Evolutionary conservation across 1,284 basidiomycete genomes (phyloP).

Genomic region (Tilletia setariae): DNA sequence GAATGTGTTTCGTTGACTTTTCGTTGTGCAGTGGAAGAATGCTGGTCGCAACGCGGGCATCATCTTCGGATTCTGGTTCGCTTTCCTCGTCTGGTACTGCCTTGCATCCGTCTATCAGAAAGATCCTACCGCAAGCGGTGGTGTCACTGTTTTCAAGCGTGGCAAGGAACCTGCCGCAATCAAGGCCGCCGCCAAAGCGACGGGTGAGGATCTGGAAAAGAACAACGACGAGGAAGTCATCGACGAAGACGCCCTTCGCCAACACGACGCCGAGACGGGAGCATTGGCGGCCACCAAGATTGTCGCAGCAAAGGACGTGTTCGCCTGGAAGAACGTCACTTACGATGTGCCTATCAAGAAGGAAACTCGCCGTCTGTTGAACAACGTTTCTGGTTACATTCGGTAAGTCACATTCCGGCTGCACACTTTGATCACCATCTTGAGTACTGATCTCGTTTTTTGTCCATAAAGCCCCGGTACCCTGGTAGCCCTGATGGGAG

Average conservation of each 20-base stretch:
- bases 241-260: neutral
- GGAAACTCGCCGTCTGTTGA: conserved; percentile 37
- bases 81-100: conserved; percentile 26
- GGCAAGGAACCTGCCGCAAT: conserved; percentile 18
- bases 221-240: neutral
- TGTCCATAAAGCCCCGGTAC: neutral
- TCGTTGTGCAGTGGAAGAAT: conserved; percentile 15
- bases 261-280: conserved; percentile 12
- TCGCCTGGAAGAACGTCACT: conserved; percentile 40
- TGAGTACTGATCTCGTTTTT: neutral
- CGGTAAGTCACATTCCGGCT: neutral
- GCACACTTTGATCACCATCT: neutral
- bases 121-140: conserved; percentile 38
- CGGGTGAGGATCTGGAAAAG: neutral
- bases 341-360: conserved; percentile 39
- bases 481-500: conserved; percentile 37
- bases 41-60: conserved; percentile 40
- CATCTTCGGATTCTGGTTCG: conserved; percentile 26
- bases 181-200: conserved; percentile 10
- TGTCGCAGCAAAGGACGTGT: conserved; percentile 32
- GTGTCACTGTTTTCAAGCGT: conserved; percentile 44
- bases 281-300: conserved; percentile 24
- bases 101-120: conserved; percentile 39
- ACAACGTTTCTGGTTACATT: conserved; percentile 56
- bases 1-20: no score